Evolutionary conservation across 352 stramenopile species (phyloP).

Genomic region (Globisporangium mamillatum): DNA sequence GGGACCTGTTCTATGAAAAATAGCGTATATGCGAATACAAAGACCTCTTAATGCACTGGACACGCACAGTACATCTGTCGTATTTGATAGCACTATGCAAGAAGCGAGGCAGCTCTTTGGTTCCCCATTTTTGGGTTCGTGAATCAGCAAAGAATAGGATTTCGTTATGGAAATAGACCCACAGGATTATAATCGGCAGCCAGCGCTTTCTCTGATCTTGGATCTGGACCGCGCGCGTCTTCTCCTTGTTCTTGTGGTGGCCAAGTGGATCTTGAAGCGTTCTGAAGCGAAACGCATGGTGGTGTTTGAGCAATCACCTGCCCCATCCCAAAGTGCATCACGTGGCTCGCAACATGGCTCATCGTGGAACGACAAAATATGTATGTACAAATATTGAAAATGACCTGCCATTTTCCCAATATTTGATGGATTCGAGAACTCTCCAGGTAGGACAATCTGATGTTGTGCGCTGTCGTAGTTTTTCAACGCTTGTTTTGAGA

Average conservation of each 20-base stretch:
- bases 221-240: not conserved
- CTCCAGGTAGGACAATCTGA: no score
- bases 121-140: not conserved
- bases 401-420: no score
- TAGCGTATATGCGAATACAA: not conserved
- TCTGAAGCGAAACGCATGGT: constrained; percentile 1
- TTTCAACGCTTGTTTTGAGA: no score
- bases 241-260: not conserved
- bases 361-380: not conserved
- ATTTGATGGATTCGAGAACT: no score
- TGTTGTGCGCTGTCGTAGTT: no score
- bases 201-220: not conserved
- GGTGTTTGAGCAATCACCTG: constrained; percentile 1
- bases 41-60: not conserved
- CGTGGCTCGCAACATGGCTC: not conserved
- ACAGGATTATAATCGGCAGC: not conserved
- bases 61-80: no score
- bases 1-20: not conserved
- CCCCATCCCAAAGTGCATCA: not conserved
- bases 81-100: not conserved
- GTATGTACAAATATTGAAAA: not conserved
- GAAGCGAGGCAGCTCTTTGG: not conserved
- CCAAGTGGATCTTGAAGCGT: not conserved
- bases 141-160: not conserved
- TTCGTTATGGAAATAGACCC: not conserved